Evolutionary conservation across 140 eudicot genomes (phyloP).

Genomic region (Senecio squalidus): DNA sequence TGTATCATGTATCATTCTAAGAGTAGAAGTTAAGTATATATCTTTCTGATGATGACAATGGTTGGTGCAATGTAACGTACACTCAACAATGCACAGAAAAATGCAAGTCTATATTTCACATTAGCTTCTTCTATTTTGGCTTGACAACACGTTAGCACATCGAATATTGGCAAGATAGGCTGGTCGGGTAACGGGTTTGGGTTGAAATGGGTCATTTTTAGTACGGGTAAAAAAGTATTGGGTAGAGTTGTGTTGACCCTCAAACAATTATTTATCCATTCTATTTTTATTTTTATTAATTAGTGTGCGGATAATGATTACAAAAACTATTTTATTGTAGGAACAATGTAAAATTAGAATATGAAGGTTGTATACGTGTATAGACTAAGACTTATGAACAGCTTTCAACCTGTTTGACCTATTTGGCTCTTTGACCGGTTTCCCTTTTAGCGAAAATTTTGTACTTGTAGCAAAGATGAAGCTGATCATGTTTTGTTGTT

Average conservation of each 20-base stretch:
- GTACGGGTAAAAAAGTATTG: too few species aligned
- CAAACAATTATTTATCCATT: background rate
- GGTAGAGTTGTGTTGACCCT: background rate
- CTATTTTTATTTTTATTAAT: too few species aligned
- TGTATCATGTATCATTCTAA: constrained; percentile 10
- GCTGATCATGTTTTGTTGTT: constrained; percentile 13
- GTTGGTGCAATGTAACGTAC: constrained; percentile 21
- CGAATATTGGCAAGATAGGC: background rate
- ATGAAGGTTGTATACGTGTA: background rate
- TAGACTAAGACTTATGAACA: too few species aligned
- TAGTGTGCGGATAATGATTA: background rate
- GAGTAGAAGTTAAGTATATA: constrained; percentile 19
- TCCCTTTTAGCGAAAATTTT: background rate
- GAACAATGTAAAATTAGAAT: background rate
- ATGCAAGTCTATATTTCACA: constrained; percentile 3
- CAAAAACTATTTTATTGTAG: background rate
- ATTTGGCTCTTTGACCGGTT: background rate
- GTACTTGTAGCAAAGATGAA: constrained; percentile 1
- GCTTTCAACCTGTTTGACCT: too few species aligned
- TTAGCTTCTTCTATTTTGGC: constrained; percentile 15
- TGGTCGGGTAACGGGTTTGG: background rate
- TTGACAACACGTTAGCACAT: constrained; percentile 5
- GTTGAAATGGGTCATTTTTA: background rate
- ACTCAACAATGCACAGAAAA: too few species aligned
- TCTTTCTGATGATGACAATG: constrained; percentile 14